Base-by-base conservation (phyloP, 2,329 filamentous ascomycete species). In the Beauveria varroae region DNA sequence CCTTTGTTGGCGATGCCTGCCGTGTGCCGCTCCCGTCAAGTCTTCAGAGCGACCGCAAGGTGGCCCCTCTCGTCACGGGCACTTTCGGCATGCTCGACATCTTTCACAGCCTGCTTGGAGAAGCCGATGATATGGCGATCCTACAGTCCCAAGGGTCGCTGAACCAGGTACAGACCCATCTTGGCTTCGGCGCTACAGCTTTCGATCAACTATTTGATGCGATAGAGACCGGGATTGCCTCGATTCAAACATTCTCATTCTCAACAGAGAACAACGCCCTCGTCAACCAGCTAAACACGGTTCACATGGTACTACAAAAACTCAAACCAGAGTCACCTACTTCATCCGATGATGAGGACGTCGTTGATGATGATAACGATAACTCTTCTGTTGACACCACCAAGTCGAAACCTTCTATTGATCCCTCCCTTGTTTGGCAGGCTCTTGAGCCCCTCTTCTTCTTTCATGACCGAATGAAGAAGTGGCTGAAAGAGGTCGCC, bases 361-460 rank as follows among this genome's bases (percentile, higher is more conserved):
- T 63, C n/a, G 18, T 4, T 8, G 62, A 69, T 34, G 65, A 65
- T 8, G 65, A 63, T n/a, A 20, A 22, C 1, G 34, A 49, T 5
- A 64, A 66, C 6, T 68, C 65, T 9, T 5, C 20, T 24, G 24
- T 14, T 4, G 18, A 51, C 14, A n/a, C 24, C 34, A 50, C 37
- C 24, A 57, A 46, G 7, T 9, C 26, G 3, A 14, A 37, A 5
- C 10, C 41, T 12, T 20, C 70, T 69, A 14, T 67, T 71, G 60
- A 62, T 22, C 60, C 60, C 20, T 53, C 60, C 24, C 69, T 92
- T 72, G 81, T 97, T 63, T 86, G 91, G 64, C 93, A 93, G 6
- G 86, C 96, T 68, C 95, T 97, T 70, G 88, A 87, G 52, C 84
- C 88, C 34, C 89, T 91, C 2, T 91, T 90, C 18, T 85, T 90